These are phyloP conservation scores for Dothideomycetidae sp. DNA, from an alignment of 2,329 filamentous ascomycete species.

Conservation along the genomic window DNA sequence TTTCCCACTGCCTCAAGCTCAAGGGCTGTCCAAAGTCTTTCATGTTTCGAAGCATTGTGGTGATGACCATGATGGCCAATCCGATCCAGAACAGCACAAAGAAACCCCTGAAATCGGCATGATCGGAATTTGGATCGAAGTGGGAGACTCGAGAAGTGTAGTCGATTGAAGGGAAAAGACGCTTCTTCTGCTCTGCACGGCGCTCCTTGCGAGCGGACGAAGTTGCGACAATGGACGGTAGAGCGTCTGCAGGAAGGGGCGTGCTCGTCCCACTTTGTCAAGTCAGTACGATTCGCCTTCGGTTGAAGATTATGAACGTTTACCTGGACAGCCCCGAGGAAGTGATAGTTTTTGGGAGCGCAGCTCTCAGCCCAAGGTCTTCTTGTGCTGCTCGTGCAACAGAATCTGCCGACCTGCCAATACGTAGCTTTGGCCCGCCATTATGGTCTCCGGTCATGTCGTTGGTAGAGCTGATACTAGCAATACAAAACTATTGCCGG, in stretches of 20 bases:
- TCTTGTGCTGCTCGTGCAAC: conserved; percentile 5
- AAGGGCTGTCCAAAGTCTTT: conserved; percentile 86
- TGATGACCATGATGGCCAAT: conserved; percentile 90
- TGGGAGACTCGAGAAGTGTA: conserved; percentile 85
- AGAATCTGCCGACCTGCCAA: conserved; percentile 4
- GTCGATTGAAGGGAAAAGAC: conserved; percentile 83
- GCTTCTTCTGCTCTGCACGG: conserved; percentile 58
- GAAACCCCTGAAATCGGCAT: conserved; percentile 91
- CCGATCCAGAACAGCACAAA: conserved; percentile 98
- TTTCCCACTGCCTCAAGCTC: conserved; percentile 70
- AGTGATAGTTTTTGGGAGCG: conserved; percentile 4
- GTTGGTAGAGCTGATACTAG: no score
- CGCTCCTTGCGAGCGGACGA: conserved; percentile 73
- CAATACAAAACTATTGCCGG: no score
- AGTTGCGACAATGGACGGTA: conserved; percentile 77
- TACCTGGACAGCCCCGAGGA: conserved; percentile 11
- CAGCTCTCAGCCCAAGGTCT: conserved; percentile 2
- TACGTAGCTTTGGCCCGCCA: background rate
- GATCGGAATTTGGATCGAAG: conserved; percentile 84
- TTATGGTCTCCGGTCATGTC: conserved; percentile 1
- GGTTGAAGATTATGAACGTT: background rate
- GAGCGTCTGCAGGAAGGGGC: conserved; percentile 78
- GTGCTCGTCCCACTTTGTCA: conserved; percentile 43
- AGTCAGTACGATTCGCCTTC: background rate
- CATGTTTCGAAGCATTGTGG: conserved; percentile 80